phyloP scores from a whole-genome alignment of 2,329 filamentous ascomycete genomes.

The Aureobasidium uvarum region DNA sequence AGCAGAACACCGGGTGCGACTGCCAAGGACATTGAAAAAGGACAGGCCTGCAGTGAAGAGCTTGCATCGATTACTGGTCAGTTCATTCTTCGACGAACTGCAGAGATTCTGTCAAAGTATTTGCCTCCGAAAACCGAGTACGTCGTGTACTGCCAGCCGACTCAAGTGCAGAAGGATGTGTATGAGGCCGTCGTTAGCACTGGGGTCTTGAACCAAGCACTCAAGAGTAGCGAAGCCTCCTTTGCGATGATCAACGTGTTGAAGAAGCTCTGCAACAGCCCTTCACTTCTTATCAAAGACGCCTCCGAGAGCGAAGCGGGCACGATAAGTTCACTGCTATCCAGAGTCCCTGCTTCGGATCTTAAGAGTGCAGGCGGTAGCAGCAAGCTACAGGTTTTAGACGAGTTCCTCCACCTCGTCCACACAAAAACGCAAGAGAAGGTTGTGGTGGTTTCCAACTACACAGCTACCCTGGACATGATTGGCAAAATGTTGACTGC shows the following conservation, averaged over 20 bases:
- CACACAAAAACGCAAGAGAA: constrained; percentile 64
- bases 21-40: constrained; percentile 61
- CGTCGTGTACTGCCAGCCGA: constrained; percentile 64
- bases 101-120: constrained; percentile 64
- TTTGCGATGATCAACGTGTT: constrained; percentile 69
- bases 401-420: constrained; percentile 62
- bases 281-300: constrained; percentile 57
- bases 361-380: constrained; percentile 59
- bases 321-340: constrained; percentile 38
- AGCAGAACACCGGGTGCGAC: constrained; percentile 64
- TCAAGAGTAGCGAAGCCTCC: constrained; percentile 61
- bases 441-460: constrained; percentile 73
- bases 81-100: constrained; percentile 65
- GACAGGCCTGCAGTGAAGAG: constrained; percentile 61
- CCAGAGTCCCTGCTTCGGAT: constrained; percentile 55
- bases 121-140: constrained; percentile 67
- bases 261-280: constrained; percentile 73
- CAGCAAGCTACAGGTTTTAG: constrained; percentile 65
- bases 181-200: constrained; percentile 65
- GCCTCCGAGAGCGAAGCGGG: constrained; percentile 43
- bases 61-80: constrained; percentile 59
- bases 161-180: constrained; percentile 58
- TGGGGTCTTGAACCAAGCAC: constrained; percentile 59
- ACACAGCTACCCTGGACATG: constrained; percentile 68
- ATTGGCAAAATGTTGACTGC: constrained; percentile 61